Conservation (phyloP, 805 yeast genomes). For the Dipodascopsis uninucleata region DNA sequence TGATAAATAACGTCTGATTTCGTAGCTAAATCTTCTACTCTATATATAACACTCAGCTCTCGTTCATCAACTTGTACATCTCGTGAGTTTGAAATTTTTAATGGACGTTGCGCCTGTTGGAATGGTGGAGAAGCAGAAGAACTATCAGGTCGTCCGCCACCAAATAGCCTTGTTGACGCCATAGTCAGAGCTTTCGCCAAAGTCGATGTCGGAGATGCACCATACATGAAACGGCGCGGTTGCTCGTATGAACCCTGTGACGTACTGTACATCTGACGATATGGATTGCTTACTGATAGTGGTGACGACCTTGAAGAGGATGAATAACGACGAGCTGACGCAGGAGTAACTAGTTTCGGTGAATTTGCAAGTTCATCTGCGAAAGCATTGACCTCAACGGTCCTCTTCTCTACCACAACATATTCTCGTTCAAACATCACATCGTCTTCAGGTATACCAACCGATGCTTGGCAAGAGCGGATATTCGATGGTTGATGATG, state of each 20-base stretch:
- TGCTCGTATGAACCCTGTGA: constrained; percentile 2
- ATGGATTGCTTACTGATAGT: background rate
- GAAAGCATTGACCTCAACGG: constrained; percentile 90
- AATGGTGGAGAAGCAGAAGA: constrained; percentile 3
- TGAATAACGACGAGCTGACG: constrained; percentile 13
- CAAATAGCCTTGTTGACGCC: constrained; percentile 85
- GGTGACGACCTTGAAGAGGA: constrained; percentile 8
- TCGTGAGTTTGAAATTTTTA: background rate
- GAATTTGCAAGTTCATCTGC: constrained; percentile 78
- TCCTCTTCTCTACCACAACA: constrained; percentile 90
- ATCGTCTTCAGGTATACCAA: constrained; percentile 26
- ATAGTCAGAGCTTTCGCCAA: constrained; percentile 80
- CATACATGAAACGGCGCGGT: constrained; percentile 31
- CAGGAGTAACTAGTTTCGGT: constrained; percentile 10
- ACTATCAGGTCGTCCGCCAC: constrained; percentile 39
- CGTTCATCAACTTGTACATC: constrained; percentile 19
- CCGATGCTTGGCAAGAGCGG: too few relatives aligned
- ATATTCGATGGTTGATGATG: too few relatives aligned
- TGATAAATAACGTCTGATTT: constrained; percentile 85
- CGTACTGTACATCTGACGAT: background rate
- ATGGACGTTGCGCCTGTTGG: constrained; percentile 5
- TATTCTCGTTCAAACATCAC: constrained; percentile 67
- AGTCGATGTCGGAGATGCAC: constrained; percentile 71
- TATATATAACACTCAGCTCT: constrained; percentile 13
- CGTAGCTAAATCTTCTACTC: constrained; percentile 53